phyloP scores from a whole-genome alignment of 805 yeast genomes.

The Starmerella powellii region DNA sequence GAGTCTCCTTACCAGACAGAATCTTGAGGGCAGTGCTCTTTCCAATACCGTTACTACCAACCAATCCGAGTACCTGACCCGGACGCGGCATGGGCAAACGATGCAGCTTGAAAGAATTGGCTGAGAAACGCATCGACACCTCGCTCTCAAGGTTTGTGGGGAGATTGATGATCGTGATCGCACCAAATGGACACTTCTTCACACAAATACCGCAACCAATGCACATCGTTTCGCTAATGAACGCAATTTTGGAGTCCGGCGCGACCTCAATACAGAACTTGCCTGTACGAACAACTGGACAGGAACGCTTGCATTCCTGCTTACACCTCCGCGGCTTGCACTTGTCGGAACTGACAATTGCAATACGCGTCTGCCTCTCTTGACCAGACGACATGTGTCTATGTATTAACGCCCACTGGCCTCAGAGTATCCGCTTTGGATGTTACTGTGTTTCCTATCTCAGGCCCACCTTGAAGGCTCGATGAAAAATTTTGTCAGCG shows the following conservation, averaged over 20 bases:
- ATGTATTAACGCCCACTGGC: background rate
- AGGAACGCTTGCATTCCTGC: slow-evolving; percentile 92
- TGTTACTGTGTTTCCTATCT: background rate
- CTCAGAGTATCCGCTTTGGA: background rate
- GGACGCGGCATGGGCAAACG: slow-evolving; percentile 98
- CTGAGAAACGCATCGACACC: slow-evolving; percentile 94
- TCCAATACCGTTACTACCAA: slow-evolving; percentile 98
- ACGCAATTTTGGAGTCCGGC: slow-evolving; percentile 83
- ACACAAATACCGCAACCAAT: slow-evolving; percentile 99
- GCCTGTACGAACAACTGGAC: slow-evolving; percentile 98
- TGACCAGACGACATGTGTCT: slow-evolving; percentile 5
- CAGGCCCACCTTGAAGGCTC: background rate
- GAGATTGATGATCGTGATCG: slow-evolving; percentile 86
- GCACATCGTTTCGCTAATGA: slow-evolving; percentile 83
- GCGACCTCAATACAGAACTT: slow-evolving; percentile 93
- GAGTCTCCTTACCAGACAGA: slow-evolving; percentile 94
- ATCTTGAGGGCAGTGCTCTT: slow-evolving; percentile 94
- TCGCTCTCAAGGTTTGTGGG: slow-evolving; percentile 89
- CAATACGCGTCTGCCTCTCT: slow-evolving; percentile 47
- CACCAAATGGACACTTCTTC: slow-evolving; percentile 96
- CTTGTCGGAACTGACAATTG: slow-evolving; percentile 84
- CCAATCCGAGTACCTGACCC: slow-evolving; percentile 94
- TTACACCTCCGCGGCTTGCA: slow-evolving; percentile 98
- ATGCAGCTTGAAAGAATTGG: slow-evolving; percentile 93
- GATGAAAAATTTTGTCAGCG: slow-evolving; percentile 17